Conservation (phyloP, 306 rosid genomes). For the Castanea crenata region DNA sequence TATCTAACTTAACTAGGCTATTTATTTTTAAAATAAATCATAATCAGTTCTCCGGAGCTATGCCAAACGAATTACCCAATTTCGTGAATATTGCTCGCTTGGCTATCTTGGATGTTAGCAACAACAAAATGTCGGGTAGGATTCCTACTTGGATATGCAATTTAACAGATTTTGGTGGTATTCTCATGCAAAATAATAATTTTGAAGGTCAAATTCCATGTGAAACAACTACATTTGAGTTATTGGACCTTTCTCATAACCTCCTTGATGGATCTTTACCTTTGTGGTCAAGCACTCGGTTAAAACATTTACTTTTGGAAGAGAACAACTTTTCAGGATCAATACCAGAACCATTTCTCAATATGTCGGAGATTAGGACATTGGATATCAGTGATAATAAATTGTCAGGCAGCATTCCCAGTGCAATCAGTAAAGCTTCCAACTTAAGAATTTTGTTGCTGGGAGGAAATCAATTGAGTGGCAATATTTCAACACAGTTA, state of each 20-base stretch:
- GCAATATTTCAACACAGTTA: too few relatives aligned
- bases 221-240: not conserved
- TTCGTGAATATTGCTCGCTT: accelerated
- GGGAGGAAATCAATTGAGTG: too few relatives aligned
- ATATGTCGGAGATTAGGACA: not conserved
- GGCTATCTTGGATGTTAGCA: not conserved
- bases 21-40: not conserved
- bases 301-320: too few relatives aligned
- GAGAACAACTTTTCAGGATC: too few relatives aligned
- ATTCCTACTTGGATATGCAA: not conserved
- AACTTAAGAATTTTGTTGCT: too few relatives aligned
- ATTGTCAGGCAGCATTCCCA: too few relatives aligned
- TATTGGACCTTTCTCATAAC: not conserved
- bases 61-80: too few relatives aligned
- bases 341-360: too few relatives aligned
- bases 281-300: not conserved
- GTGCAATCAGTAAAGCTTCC: too few relatives aligned
- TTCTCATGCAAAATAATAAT: not conserved
- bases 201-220: not conserved
- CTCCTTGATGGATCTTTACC: not conserved
- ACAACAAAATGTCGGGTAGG: not conserved
- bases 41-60: not conserved
- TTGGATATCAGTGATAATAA: not conserved
- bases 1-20: accelerated
- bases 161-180: accelerated